phyloP scores from a whole-genome alignment of 108 stramenopile species.

The Cyclotella sp. region DNA sequence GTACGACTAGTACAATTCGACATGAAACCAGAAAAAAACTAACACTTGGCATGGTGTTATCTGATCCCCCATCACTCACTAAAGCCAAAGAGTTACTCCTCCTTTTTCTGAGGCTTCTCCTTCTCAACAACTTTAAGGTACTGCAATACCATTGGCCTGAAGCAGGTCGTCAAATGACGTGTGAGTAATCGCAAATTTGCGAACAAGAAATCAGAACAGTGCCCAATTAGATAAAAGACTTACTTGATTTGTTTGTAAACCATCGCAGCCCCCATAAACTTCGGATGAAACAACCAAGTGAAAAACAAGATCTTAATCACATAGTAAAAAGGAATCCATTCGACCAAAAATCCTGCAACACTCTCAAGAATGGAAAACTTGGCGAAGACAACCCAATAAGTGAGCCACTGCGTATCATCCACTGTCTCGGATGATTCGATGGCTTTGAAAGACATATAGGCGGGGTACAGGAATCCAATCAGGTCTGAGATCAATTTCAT shows the following conservation, averaged over 20 bases:
- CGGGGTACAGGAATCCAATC: conserved; percentile 94
- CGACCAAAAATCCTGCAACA: conserved; percentile 53
- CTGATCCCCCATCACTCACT: background rate
- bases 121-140: background rate
- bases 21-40: background rate
- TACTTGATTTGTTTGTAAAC: conserved; percentile 72
- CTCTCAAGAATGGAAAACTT: conserved; percentile 75
- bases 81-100: background rate
- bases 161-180: too few relatives aligned
- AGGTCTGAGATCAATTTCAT: conserved; percentile 87
- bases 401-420: conserved; percentile 96
- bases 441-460: conserved; percentile 97
- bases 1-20: background rate
- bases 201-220: background rate
- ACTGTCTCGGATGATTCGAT: conserved; percentile 78
- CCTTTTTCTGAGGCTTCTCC: background rate
- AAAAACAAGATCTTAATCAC: conserved; percentile 78
- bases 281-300: conserved; percentile 87
- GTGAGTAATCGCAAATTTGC: background rate
- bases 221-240: conserved; percentile 19
- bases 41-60: background rate
- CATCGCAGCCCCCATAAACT: conserved; percentile 75
- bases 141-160: too few relatives aligned
- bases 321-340: conserved; percentile 84
- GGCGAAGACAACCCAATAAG: conserved; percentile 97